phyloP scores from a whole-genome alignment of 2,329 filamentous ascomycete species.

The Microthyrium microscopicum region DNA sequence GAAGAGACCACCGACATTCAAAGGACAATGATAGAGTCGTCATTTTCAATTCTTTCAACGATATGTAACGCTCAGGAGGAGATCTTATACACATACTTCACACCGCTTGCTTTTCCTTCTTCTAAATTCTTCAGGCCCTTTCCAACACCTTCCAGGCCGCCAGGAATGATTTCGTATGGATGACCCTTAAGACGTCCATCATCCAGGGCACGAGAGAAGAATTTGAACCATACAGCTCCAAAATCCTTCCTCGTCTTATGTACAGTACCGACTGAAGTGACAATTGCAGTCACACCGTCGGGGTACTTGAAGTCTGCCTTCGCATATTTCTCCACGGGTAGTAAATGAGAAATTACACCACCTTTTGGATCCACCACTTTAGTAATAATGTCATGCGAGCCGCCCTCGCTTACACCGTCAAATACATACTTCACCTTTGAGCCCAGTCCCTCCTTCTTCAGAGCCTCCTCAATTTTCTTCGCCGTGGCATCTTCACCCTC shows the following conservation, averaged over 20 bases:
- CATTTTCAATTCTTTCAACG: constrained; percentile 9
- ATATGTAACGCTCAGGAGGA: no score
- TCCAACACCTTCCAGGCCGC: constrained; percentile 15
- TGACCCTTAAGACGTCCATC: constrained; percentile 22
- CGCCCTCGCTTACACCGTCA: constrained; percentile 12
- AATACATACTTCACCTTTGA: constrained; percentile 16
- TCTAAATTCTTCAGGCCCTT: constrained; percentile 14
- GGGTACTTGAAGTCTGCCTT: background rate
- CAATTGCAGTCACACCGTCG: background rate
- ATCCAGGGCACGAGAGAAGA: constrained; percentile 16
- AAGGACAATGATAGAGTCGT: constrained; percentile 28
- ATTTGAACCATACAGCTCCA: constrained; percentile 18
- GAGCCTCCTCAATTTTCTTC: constrained; percentile 14
- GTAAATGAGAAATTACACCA: constrained; percentile 23
- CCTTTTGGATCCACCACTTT: constrained; percentile 25
- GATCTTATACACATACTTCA: constrained; percentile 17
- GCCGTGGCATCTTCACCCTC: constrained; percentile 16
- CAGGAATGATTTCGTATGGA: constrained; percentile 16
- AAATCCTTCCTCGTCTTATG: constrained; percentile 15
- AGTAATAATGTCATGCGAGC: constrained; percentile 22
- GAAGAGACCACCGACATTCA: constrained; percentile 56
- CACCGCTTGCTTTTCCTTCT: constrained; percentile 16
- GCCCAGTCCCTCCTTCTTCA: constrained; percentile 9
- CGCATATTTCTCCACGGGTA: constrained; percentile 12
- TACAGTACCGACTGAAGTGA: constrained; percentile 6